Conservation (phyloP, 2,329 filamentous ascomycete genomes). For the Pseudogymnoascus sp. region DNA sequence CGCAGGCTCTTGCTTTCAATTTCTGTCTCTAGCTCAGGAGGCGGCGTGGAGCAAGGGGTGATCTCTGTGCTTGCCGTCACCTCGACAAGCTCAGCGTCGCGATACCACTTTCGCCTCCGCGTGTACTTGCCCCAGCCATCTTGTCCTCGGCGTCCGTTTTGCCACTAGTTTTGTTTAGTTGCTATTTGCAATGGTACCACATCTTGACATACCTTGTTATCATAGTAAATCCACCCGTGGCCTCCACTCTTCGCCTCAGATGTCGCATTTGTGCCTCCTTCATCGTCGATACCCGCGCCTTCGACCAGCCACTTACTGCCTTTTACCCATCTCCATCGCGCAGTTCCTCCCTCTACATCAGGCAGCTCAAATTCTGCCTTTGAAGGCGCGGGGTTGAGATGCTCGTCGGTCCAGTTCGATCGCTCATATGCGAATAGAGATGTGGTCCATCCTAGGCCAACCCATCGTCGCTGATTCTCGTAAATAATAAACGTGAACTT, state of each 20-base stretch:
- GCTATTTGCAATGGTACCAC: background rate
- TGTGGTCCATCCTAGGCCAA: slow-evolving; percentile 90
- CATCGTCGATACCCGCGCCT: slow-evolving; percentile 51
- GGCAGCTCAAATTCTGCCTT: slow-evolving; percentile 67
- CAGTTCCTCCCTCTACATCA: slow-evolving; percentile 55
- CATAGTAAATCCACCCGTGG: slow-evolving; percentile 88
- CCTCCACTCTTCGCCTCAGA: slow-evolving; percentile 34
- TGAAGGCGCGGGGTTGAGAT: slow-evolving; percentile 70
- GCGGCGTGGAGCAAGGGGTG: slow-evolving; percentile 35
- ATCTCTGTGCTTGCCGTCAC: slow-evolving; percentile 39
- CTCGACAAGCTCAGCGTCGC: slow-evolving; percentile 92
- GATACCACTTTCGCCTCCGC: slow-evolving; percentile 87
- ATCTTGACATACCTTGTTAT: slow-evolving; percentile 67
- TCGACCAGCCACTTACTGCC: slow-evolving; percentile 82
- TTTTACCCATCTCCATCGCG: slow-evolving; percentile 75
- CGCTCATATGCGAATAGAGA: slow-evolving; percentile 87
- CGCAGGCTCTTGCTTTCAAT: background rate
- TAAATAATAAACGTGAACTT: slow-evolving; percentile 95
- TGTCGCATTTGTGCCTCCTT: slow-evolving; percentile 34
- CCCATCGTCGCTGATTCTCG: slow-evolving; percentile 92
- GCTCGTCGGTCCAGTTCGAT: slow-evolving; percentile 90
- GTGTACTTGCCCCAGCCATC: slow-evolving; percentile 96
- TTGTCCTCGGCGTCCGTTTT: slow-evolving; percentile 71
- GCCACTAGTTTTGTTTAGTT: slow-evolving; percentile 55
- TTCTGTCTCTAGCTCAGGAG: slow-evolving; percentile 5